A percentile compares a stretch with the other conserved stretches of the same genome.
phyloP scores from a whole-genome alignment of 108 stramenopile genomes.

The Asterionellopsis glacialis region DNA sequence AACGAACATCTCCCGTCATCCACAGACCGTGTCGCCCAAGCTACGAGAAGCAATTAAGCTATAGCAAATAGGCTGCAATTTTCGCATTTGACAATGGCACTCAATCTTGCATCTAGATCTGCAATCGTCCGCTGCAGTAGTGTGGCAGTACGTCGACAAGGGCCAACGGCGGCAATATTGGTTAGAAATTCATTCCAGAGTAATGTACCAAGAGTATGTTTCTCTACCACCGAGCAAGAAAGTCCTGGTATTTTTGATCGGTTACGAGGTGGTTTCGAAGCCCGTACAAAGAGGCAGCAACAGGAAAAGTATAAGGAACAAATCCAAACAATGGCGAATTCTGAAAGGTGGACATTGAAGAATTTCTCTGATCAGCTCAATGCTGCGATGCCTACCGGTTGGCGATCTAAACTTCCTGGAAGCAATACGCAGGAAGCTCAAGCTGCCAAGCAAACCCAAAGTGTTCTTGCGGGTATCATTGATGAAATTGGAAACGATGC shows the following conservation, averaged over 20 bases:
- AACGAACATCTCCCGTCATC: too few species aligned
- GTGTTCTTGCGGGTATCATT: constrained; percentile 43
- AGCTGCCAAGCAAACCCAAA: constrained; percentile 56
- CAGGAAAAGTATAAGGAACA: constrained; percentile 60
- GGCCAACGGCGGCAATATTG: too few species aligned
- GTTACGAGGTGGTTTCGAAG: constrained; percentile 42
- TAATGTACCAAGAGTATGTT: too few species aligned
- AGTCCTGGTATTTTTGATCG: constrained; percentile 20
- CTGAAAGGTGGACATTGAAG: constrained; percentile 52
- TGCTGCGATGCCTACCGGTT: constrained; percentile 36
- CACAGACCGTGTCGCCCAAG: too few species aligned
- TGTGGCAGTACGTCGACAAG: too few species aligned
- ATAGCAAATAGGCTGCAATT: too few species aligned
- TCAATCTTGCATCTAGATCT: too few species aligned
- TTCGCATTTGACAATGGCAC: too few species aligned
- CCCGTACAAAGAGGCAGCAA: constrained; percentile 43
- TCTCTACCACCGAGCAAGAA: not conserved
- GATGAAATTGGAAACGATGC: constrained; percentile 52
- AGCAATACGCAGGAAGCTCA: constrained; percentile 45
- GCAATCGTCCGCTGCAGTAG: too few species aligned
- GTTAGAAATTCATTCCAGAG: too few species aligned
- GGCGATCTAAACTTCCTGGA: constrained; percentile 65
- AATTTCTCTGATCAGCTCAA: constrained; percentile 64
- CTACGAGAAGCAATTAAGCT: too few species aligned
- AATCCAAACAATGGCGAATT: constrained; percentile 59